Evolutionary conservation across 345 rosid species (phyloP), one percentile per base, ranked within the genome.

Genomic region (Lepidium didymum): DNA sequence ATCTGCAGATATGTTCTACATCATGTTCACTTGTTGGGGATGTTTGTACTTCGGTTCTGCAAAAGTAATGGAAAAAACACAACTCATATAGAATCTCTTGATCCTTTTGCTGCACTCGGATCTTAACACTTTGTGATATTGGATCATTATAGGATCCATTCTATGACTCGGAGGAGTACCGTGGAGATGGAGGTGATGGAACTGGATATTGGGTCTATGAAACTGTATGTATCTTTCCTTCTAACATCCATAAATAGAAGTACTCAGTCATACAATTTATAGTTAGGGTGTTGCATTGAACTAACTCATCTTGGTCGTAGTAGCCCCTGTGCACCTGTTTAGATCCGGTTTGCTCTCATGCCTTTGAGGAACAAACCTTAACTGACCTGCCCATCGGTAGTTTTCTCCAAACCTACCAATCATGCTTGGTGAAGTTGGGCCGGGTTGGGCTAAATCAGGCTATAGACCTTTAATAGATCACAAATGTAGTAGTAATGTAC

Each of bases 11-110:
- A 61, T 81, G 71, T 86, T 88, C 76, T 88, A 92, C 83, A 78
- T 85, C 74, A 84, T 93, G 91, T 93, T 86, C 87, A 88, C 90
- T 64, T 84, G 89, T 53, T 93, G 96, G 96, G 97, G 98, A 61
- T 93, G 97, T 56, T 41, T 90, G 61, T 83, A 83, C 85, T 90
- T 93, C 52, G 86, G 96, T 40, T 77, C 94, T 15, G 87, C 85
- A 73, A 88, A 90, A 78, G 97, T 90, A 83, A 19, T 67, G 1
- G 6, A 45, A 79, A 64, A 13, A 9, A 38, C n/a, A 16, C 10
- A 65, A 15, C 25, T n/a, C 34, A 12, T 21, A 42, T 3, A 1
- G 9, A 50, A 60, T 25, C 16, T 52, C 11, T 58, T 65, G 3
- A 36, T 58, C 10, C 25, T 15, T 56, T 63, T 75, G 47, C 25